Evolutionary conservation across 2,329 filamentous ascomycete genomes (phyloP).

Genomic region (Exophiala mesophila): DNA sequence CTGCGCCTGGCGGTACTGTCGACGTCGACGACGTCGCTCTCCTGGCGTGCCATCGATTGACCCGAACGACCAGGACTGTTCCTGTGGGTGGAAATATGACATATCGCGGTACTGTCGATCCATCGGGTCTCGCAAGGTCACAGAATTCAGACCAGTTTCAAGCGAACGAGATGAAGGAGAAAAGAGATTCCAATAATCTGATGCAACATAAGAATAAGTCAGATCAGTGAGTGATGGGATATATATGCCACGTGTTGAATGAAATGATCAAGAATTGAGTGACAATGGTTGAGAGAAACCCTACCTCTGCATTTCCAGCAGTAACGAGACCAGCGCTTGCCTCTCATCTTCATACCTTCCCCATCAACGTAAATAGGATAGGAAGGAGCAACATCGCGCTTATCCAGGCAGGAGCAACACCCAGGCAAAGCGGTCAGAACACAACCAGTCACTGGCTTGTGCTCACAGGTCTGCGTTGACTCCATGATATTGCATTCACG

Average conservation of each 20-base stretch:
- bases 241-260: neutral
- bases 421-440: constrained; percentile 20
- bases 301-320: constrained; percentile 27
- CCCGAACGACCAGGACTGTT: neutral
- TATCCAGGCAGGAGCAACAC: constrained; percentile 26
- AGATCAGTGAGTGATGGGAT: constrained; percentile 10
- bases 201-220: constrained; percentile 21
- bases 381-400: constrained; percentile 22
- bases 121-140: neutral
- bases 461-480: constrained; percentile 19
- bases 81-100: neutral
- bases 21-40: neutral
- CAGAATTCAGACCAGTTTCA: neutral
- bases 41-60: neutral
- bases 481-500: no score
- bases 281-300: neutral
- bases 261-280: constrained; percentile 3
- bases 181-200: constrained; percentile 22
- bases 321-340: constrained; percentile 25
- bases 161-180: constrained; percentile 9
- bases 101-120: neutral
- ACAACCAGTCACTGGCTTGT: constrained; percentile 23
- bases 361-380: constrained; percentile 27
- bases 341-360: constrained; percentile 23
- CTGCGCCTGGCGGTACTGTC: neutral